Evolutionary conservation across 768 basidiomycete genomes (phyloP), one percentile per base, ranked within the genome.

Genomic region (Macrolepiota fuliginosa): DNA sequence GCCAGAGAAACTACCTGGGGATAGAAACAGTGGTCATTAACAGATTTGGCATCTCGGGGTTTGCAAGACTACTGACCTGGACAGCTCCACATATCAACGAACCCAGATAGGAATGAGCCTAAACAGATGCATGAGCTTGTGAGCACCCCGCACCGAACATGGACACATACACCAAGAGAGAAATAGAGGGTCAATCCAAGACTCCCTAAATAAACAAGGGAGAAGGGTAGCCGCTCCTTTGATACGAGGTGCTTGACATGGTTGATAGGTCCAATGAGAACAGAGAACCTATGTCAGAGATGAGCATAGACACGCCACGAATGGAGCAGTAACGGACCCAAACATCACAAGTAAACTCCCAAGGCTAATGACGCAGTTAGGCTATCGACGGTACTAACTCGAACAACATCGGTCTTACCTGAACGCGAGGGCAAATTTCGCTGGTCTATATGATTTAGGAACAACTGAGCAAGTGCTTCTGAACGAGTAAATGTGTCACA

Each of bases 301-400:
- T 59, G 27, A 42, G 59, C 52, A 46, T 32, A 6, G 35, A 19
- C n/a, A 42, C 15, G 62, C 19, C 24, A 36, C 15, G 32, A 45
- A 35, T n/a, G 13, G 22, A 47, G 22, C 4, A 57, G 10, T 4
- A 54, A 69, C 88, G 68, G 68, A 94, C 88, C 94, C 97, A 70
- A 92, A 88, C 96, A 99, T 98, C 72, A 98, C 96, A 32, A 99
- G 84, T 62, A 94, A 76, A 65, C 91, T 93, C 39, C 95, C 95
- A 59, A 96, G 76, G 69, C 92, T 93, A 69, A 51, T 56, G 56
- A 51, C 47, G 56, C 55, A 64, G 63, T 49, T 53, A 54, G 19
- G 51, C 27, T 39, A 54, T 55, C 36, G 58, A 36, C 60, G 37
- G 46, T 54, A 58, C 13, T 22, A n/a, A 50, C 49, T 29, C 11